A percentile compares a stretch with the other conserved stretches of the same genome.
phyloP scores from a whole-genome alignment of 2,329 filamentous ascomycete species.

The Grosmannia clavigera region DNA sequence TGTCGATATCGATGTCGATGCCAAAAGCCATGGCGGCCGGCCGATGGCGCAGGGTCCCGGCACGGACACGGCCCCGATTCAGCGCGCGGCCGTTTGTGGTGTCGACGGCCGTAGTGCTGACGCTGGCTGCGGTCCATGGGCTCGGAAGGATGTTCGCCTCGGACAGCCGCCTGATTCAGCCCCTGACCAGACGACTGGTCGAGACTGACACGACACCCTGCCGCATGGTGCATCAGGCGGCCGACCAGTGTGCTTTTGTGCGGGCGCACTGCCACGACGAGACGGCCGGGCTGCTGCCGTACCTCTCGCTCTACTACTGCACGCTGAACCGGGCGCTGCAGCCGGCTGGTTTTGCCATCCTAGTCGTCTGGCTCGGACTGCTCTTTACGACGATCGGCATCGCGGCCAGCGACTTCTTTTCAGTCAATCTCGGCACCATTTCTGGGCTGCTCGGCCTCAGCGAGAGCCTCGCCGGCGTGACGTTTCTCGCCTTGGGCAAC shows the following conservation, averaged over 20 bases:
- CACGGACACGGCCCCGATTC: slow-evolving; percentile 22
- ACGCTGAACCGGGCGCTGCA: slow-evolving; percentile 47
- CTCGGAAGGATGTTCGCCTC: background rate
- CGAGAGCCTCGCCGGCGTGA: slow-evolving; percentile 91
- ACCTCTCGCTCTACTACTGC: slow-evolving; percentile 88
- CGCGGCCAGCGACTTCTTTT: slow-evolving; percentile 96
- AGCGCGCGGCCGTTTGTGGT: slow-evolving; percentile 37
- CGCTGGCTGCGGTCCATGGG: slow-evolving; percentile 28
- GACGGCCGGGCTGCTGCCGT: slow-evolving; percentile 79
- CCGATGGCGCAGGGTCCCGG: too few species aligned
- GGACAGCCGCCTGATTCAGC: background rate
- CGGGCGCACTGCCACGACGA: slow-evolving; percentile 73
- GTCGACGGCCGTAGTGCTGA: slow-evolving; percentile 30
- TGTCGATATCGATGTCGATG: too few species aligned
- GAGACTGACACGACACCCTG: slow-evolving; percentile 39
- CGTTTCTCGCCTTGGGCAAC: slow-evolving; percentile 93
- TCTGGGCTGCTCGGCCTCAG: slow-evolving; percentile 81
- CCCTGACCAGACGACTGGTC: background rate
- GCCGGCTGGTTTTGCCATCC: slow-evolving; percentile 64
- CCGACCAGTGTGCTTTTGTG: slow-evolving; percentile 81
- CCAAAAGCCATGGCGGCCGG: too few species aligned
- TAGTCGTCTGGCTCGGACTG: slow-evolving; percentile 73
- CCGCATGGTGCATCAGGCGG: slow-evolving; percentile 60
- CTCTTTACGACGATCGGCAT: slow-evolving; percentile 97
- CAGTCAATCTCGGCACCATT: slow-evolving; percentile 90